Percentiles rank a stretch among this genome's conserved stretches.
These are phyloP conservation scores for Ophiosphaerella narmari DNA, from an alignment of 2,329 filamentous ascomycete genomes.

Conservation along the genomic window DNA sequence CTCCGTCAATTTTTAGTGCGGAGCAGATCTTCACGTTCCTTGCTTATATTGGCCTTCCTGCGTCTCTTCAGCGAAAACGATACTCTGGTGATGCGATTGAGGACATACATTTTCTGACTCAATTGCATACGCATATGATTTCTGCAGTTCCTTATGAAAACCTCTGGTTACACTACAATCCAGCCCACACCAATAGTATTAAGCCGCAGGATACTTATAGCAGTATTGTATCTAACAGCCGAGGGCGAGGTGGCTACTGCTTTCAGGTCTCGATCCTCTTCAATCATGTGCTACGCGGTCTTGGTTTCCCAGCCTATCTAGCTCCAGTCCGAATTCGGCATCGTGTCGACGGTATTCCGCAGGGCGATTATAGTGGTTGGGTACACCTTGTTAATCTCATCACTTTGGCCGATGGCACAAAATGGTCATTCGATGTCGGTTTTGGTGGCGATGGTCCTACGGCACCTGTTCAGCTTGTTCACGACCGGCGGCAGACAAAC, in stretches of 20 bases:
- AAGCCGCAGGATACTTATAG: constrained; percentile 54
- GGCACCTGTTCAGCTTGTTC: constrained; percentile 59
- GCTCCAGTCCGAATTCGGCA: constrained; percentile 56
- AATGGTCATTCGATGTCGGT: constrained; percentile 64
- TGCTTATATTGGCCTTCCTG: constrained; percentile 35
- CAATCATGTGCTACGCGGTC: constrained; percentile 55
- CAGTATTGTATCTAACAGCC: constrained; percentile 54
- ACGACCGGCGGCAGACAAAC: constrained; percentile 51
- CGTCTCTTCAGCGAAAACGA: constrained; percentile 9
- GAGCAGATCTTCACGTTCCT: constrained; percentile 42
- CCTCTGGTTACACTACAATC: constrained; percentile 57
- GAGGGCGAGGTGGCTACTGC: constrained; percentile 62
- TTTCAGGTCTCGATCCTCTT: constrained; percentile 64
- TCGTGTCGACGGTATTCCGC: constrained; percentile 33
- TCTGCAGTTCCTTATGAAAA: constrained; percentile 62
- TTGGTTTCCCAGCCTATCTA: constrained; percentile 61
- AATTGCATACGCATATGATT: constrained; percentile 54
- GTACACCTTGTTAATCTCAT: constrained; percentile 67
- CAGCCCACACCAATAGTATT: constrained; percentile 42
- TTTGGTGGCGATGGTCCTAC: constrained; percentile 68
- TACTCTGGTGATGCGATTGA: constrained; percentile 8
- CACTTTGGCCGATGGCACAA: constrained; percentile 54
- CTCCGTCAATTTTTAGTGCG: constrained; percentile 25
- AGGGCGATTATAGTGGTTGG: constrained; percentile 56
- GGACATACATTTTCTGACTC: constrained; percentile 44